phyloP scores from a whole-genome alignment of 2,329 filamentous ascomycete genomes.

The Lecanosticta acicola region DNA sequence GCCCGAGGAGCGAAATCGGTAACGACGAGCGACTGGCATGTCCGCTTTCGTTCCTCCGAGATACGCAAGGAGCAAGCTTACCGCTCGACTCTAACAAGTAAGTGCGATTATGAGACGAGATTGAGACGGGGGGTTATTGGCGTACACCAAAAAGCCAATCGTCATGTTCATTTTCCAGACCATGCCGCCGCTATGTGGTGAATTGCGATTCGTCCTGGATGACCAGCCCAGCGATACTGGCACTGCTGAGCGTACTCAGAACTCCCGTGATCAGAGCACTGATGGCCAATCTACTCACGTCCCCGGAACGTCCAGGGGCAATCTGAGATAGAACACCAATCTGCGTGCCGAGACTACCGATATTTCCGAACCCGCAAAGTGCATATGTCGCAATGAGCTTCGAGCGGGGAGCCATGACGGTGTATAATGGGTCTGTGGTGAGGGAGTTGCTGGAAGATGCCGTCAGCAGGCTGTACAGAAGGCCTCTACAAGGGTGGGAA shows the following conservation, averaged over 20 bases:
- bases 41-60: no score
- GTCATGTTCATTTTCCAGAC: no score
- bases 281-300: conserved; percentile 69
- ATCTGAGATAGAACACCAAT: conserved; percentile 83
- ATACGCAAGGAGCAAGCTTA: no score
- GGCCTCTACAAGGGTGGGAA: conserved; percentile 3
- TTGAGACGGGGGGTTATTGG: no score
- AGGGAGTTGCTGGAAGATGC: conserved; percentile 45
- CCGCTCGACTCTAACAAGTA: no score
- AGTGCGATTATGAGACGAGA: no score
- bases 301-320: conserved; percentile 65
- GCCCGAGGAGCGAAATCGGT: no score
- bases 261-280: conserved; percentile 74
- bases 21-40: no score
- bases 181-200: no score
- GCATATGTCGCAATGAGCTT: conserved; percentile 80
- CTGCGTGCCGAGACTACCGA: conserved; percentile 81
- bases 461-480: no score
- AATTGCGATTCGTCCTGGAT: conserved; percentile 48
- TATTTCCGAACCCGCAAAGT: conserved; percentile 70
- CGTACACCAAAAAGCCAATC: no score
- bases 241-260: conserved; percentile 71
- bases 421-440: conserved; percentile 48
- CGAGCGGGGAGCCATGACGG: conserved; percentile 60
- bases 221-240: conserved; percentile 70